Evolutionary conservation across 495 filamentous ascomycete genomes (phyloP).

Genomic region (Daldinia concentrica): DNA sequence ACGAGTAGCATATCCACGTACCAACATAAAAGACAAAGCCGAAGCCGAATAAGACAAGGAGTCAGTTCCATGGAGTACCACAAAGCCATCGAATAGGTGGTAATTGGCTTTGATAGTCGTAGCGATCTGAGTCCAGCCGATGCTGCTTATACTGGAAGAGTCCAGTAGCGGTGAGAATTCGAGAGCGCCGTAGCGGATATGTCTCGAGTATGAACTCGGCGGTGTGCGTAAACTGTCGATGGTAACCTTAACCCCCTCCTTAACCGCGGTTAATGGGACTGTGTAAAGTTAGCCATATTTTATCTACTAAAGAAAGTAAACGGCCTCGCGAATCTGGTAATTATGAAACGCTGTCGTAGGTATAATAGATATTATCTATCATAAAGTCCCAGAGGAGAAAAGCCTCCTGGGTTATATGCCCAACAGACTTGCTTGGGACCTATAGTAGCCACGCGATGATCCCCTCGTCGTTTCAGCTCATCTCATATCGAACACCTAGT

Average conservation of each 20-base stretch:
- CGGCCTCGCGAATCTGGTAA: too few relatives aligned
- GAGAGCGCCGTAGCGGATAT: constrained; percentile 84
- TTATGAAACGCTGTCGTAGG: too few relatives aligned
- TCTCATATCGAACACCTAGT: not conserved
- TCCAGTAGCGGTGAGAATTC: constrained; percentile 91
- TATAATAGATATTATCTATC: too few relatives aligned
- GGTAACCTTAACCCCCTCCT: constrained; percentile 50
- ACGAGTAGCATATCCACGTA: constrained; percentile 6
- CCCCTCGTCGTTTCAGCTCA: not conserved
- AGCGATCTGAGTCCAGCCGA: constrained; percentile 91
- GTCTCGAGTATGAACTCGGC: constrained; percentile 78
- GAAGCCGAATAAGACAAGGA: constrained; percentile 92
- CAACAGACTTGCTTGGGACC: too few relatives aligned
- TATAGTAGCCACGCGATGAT: too few relatives aligned
- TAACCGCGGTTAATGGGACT: constrained; percentile 51
- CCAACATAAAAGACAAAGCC: constrained; percentile 92
- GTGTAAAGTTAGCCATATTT: constrained; percentile 18
- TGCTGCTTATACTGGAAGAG: constrained; percentile 84
- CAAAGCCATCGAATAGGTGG: constrained; percentile 90
- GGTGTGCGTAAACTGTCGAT: constrained; percentile 78
- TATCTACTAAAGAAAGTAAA: too few relatives aligned
- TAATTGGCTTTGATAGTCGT: constrained; percentile 77
- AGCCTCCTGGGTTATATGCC: too few relatives aligned
- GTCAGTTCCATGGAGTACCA: constrained; percentile 96
- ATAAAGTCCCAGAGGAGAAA: too few relatives aligned